phyloP scores from a whole-genome alignment of 805 yeast species.

The Myxozyma geophila region DNA sequence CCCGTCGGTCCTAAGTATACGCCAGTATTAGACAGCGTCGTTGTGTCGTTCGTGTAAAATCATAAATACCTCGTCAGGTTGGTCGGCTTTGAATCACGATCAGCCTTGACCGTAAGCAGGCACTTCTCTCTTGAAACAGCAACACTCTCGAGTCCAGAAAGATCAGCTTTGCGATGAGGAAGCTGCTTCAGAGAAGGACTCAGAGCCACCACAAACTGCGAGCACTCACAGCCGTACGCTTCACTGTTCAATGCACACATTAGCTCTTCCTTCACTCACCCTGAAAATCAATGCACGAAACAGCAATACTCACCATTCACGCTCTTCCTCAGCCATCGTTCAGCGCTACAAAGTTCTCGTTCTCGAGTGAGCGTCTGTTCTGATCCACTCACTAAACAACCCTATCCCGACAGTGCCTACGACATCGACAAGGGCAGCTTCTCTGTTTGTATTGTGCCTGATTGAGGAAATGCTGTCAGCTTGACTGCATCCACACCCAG shows the following conservation, averaged over 20 bases:
- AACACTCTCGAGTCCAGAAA: constrained; percentile 16
- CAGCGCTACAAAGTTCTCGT: too few relatives aligned
- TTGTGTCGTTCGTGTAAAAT: background rate
- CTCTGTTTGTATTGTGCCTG: too few relatives aligned
- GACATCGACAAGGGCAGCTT: too few relatives aligned
- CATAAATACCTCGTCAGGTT: constrained; percentile 4
- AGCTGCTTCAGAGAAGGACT: constrained; percentile 19
- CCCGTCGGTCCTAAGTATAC: constrained; percentile 18
- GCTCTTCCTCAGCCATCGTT: too few relatives aligned
- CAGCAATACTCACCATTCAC: too few relatives aligned
- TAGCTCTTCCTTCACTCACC: background rate
- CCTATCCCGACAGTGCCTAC: too few relatives aligned
- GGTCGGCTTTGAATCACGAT: constrained; percentile 8
- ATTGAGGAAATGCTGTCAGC: too few relatives aligned
- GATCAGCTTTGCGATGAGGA: constrained; percentile 19
- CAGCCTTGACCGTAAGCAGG: constrained; percentile 1
- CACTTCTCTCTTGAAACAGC: constrained; percentile 15
- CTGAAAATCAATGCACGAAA: too few relatives aligned
- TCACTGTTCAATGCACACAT: background rate
- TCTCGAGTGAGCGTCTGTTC: too few relatives aligned
- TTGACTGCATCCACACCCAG: too few relatives aligned
- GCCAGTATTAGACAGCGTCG: background rate
- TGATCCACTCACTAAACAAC: too few relatives aligned
- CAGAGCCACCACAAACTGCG: constrained; percentile 22
- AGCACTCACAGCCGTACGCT: constrained; percentile 27